Evolutionary conservation across 2,329 filamentous ascomycete species (phyloP).

Genomic region (Diplocarpon mali): DNA sequence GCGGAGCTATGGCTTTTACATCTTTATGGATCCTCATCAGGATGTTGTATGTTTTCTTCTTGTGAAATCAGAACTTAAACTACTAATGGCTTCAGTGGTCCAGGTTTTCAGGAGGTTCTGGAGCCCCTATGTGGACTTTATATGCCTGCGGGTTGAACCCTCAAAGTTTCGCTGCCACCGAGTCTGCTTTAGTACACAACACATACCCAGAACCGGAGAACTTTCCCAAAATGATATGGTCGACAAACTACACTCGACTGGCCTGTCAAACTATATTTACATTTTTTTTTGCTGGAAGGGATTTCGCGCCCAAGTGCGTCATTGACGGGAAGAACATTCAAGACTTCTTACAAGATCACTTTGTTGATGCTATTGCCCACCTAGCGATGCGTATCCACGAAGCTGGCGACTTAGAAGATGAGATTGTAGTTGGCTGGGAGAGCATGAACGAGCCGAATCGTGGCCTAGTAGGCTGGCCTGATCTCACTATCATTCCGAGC

Average conservation of each 20-base stretch:
- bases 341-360: constrained; percentile 85
- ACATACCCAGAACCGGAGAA: constrained; percentile 74
- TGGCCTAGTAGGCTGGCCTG: constrained; percentile 72
- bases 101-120: constrained; percentile 84
- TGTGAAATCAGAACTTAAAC: not conserved
- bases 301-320: constrained; percentile 92
- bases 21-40: constrained; percentile 98
- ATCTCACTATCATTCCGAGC: constrained; percentile 69
- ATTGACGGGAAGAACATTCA: constrained; percentile 94
- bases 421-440: constrained; percentile 90
- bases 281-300: constrained; percentile 79
- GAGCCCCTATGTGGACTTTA: constrained; percentile 94
- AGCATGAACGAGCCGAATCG: constrained; percentile 91
- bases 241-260: constrained; percentile 86
- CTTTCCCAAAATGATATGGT: constrained; percentile 99
- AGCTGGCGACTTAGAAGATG: constrained; percentile 76
- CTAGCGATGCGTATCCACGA: constrained; percentile 78
- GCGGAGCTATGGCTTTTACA: constrained; percentile 83
- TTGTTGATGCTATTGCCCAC: constrained; percentile 67
- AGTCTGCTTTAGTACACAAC: constrained; percentile 91
- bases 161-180: constrained; percentile 69
- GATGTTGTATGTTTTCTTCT: constrained; percentile 59
- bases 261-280: constrained; percentile 88
- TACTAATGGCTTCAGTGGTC: constrained; percentile 55
- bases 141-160: constrained; percentile 92